These are phyloP conservation scores for Cystobasidium sp. DNA, from an alignment of 1,284 basidiomycete genomes.

Conservation along the genomic window DNA sequence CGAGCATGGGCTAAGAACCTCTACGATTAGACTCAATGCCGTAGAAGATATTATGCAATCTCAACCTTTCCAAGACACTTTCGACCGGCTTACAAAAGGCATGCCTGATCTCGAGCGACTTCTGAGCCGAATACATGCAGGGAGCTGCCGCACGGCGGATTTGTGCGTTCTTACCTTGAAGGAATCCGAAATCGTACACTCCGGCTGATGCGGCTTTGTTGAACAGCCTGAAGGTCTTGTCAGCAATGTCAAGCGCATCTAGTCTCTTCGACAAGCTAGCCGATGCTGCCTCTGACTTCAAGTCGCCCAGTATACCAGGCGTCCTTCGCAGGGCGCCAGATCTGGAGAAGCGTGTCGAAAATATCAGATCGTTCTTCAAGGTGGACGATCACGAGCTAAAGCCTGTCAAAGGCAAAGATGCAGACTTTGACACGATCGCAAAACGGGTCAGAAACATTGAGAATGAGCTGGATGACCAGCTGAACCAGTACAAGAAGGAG, in stretches of 20 bases:
- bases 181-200: not conserved
- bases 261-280: slow-evolving; percentile 69
- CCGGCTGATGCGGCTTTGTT: not conserved
- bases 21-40: slow-evolving; percentile 73
- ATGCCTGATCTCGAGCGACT: slow-evolving; percentile 91
- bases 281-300: slow-evolving; percentile 71
- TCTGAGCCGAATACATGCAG: slow-evolving; percentile 89
- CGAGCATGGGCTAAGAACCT: too few species aligned
- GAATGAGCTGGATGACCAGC: slow-evolving; percentile 67
- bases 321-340: slow-evolving; percentile 81
- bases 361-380: slow-evolving; percentile 74
- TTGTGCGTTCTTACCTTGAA: slow-evolving; percentile 60
- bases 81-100: slow-evolving; percentile 73
- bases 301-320: slow-evolving; percentile 72
- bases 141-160: slow-evolving; percentile 80
- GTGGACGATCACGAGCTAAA: slow-evolving; percentile 70
- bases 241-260: slow-evolving; percentile 71
- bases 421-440: slow-evolving; percentile 73
- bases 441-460: slow-evolving; percentile 72
- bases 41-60: slow-evolving; percentile 84
- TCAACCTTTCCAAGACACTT: slow-evolving; percentile 73
- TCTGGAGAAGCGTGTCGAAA: slow-evolving; percentile 65
- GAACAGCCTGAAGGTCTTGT: slow-evolving; percentile 59
- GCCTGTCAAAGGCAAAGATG: slow-evolving; percentile 79
- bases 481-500: slow-evolving; percentile 67